A percentile compares a stretch with the other conserved stretches of the same genome.
These are phyloP conservation scores for Aegilops speltoides DNA, from an alignment of 176 grass and related monocot species.

Conservation along the genomic window DNA sequence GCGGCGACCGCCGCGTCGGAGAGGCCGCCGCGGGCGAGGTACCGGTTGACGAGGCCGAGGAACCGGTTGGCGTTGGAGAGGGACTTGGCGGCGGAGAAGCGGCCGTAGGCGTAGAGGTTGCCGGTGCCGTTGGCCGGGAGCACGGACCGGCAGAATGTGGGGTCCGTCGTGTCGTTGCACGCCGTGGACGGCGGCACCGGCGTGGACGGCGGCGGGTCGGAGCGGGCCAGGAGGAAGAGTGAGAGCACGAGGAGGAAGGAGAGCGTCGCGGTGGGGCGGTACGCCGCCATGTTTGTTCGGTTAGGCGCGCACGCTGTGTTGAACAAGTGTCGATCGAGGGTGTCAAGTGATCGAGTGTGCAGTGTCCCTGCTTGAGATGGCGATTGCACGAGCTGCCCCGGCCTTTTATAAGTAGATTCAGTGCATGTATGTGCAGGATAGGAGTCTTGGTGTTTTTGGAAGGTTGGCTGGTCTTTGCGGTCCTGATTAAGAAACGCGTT, in stretches of 20 bases:
- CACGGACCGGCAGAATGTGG: constrained; percentile 68
- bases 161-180: constrained; percentile 66
- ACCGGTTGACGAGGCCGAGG: constrained; percentile 60
- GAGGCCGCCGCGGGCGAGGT: constrained; percentile 49
- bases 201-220: constrained; percentile 30
- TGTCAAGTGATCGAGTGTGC: background rate
- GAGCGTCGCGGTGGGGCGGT: background rate
- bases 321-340: background rate
- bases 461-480: constrained; percentile 26
- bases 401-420: constrained; percentile 31
- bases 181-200: constrained; percentile 70
- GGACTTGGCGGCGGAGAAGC: constrained; percentile 80
- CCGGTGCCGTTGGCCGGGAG: constrained; percentile 61
- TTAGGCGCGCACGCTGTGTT: background rate
- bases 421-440: background rate
- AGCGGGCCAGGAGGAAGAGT: constrained; percentile 25
- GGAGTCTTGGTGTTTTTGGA: background rate
- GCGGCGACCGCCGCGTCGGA: constrained; percentile 55
- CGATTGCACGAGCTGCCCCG: background rate
- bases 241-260: constrained; percentile 41
- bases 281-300: constrained; percentile 31
- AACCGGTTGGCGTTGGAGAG: constrained; percentile 73
- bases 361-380: background rate
- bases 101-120: constrained; percentile 83
- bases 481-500: constrained; percentile 32